Evolutionary conservation across 202 grass and related monocot genomes (phyloP).

Genomic region (Carex arenaria): DNA sequence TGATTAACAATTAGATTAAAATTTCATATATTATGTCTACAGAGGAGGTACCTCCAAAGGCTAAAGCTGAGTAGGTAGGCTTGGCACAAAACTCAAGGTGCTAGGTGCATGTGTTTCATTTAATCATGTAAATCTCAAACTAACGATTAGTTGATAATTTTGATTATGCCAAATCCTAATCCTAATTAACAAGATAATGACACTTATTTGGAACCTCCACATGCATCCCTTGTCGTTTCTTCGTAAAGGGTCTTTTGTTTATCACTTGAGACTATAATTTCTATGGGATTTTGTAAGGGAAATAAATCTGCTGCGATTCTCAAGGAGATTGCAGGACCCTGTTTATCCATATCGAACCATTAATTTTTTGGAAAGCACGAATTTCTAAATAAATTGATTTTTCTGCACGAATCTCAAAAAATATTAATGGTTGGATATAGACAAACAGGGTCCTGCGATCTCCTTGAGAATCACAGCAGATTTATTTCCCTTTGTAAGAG

Average conservation of each 20-base stretch:
- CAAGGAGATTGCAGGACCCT: too few species aligned
- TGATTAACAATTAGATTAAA: not conserved
- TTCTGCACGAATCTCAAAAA: too few species aligned
- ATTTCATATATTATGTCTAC: not conserved
- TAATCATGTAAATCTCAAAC: not conserved
- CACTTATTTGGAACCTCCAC: not conserved
- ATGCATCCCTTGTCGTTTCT: not conserved
- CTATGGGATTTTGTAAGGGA: too few species aligned
- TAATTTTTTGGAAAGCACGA: too few species aligned
- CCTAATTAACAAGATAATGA: not conserved
- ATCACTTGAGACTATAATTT: too few species aligned
- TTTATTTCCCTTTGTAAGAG: too few species aligned
- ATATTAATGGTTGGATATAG: too few species aligned
- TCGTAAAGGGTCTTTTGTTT: not conserved
- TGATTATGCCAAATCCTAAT: not conserved
- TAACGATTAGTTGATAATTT: not conserved
- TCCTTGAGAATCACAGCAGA: too few species aligned
- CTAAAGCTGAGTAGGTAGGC: not conserved
- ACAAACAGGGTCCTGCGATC: too few species aligned
- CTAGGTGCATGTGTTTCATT: not conserved
- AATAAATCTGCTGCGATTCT: too few species aligned
- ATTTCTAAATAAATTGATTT: too few species aligned
- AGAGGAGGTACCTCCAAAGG: not conserved
- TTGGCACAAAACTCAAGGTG: not conserved
- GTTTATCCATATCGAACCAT: too few species aligned